Percentiles rank a stretch among this genome's conserved stretches.
Evolutionary conservation across 2,329 filamentous ascomycete species (phyloP).

Genomic region (Penicillium sp.): DNA sequence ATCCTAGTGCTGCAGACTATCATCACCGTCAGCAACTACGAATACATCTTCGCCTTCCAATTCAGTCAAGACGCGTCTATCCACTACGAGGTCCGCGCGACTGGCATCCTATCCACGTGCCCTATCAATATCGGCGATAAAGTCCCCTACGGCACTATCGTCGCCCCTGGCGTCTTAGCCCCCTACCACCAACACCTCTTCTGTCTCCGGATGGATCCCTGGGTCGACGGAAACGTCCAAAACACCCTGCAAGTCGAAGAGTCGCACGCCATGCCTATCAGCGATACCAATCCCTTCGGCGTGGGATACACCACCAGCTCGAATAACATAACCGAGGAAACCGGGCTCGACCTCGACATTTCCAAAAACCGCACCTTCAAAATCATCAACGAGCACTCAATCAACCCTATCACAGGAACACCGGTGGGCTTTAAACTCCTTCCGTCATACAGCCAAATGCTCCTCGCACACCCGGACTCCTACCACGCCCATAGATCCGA

Average conservation of each 20-base stretch:
- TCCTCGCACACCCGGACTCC: constrained; percentile 44
- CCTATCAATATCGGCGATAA: constrained; percentile 31
- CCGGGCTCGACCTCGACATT: constrained; percentile 37
- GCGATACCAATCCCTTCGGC: constrained; percentile 38
- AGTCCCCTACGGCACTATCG: constrained; percentile 34
- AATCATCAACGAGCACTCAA: constrained; percentile 45
- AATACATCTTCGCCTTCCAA: constrained; percentile 39
- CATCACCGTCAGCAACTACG: constrained; percentile 39
- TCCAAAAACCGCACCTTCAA: constrained; percentile 45
- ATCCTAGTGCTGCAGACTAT: constrained; percentile 34
- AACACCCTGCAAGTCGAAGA: constrained; percentile 45
- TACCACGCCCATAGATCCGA: constrained; percentile 45
- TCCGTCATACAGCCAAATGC: constrained; percentile 47
- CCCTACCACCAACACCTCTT: constrained; percentile 41
- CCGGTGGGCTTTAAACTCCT: constrained; percentile 49
- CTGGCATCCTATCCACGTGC: constrained; percentile 39
- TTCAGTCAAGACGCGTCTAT: constrained; percentile 38
- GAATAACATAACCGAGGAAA: constrained; percentile 37
- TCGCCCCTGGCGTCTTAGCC: constrained; percentile 37
- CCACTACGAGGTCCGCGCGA: constrained; percentile 38
- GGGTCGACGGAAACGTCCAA: constrained; percentile 30
- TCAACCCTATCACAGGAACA: constrained; percentile 45
- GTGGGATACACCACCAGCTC: constrained; percentile 42
- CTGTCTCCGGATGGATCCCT: constrained; percentile 39
- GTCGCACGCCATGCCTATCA: no score